Evolutionary conservation across 75 land plant genomes (phyloP).

Genomic region (Pinus albicaulis): DNA sequence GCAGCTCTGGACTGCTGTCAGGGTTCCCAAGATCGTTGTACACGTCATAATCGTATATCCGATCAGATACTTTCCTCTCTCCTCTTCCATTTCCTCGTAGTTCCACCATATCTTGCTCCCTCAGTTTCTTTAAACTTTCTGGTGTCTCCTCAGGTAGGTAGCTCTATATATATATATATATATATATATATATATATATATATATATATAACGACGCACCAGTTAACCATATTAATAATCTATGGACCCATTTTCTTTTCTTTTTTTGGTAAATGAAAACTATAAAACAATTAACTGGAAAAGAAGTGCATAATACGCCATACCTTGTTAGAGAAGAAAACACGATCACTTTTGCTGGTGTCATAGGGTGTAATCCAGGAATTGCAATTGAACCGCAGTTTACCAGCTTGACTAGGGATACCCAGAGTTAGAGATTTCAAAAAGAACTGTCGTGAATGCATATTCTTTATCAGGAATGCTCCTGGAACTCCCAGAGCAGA

Average conservation of each 20-base stretch:
- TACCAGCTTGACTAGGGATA: slow-evolving; percentile 22
- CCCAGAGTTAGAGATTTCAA: background rate
- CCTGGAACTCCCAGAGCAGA: slow-evolving; percentile 17
- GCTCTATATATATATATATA: too few relatives aligned
- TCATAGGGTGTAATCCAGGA: slow-evolving; percentile 71
- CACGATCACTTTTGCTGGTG: slow-evolving; percentile 44
- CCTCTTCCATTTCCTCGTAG: slow-evolving; percentile 63
- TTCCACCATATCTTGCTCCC: slow-evolving; percentile 41
- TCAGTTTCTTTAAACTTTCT: slow-evolving; percentile 17
- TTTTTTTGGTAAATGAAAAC: too few relatives aligned
- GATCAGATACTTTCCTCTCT: slow-evolving; percentile 39
- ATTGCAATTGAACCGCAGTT: slow-evolving; percentile 67
- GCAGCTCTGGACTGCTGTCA: slow-evolving; percentile 20
- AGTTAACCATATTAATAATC: too few relatives aligned
- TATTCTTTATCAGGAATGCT: slow-evolving; percentile 23
- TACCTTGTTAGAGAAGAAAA: slow-evolving; percentile 85
- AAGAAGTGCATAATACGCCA: background rate
- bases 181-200: too few relatives aligned
- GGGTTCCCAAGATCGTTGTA: slow-evolving; percentile 81
- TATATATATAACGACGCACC: background rate
- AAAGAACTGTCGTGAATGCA: slow-evolving; percentile 26
- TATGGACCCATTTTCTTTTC: too few relatives aligned
- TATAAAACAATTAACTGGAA: too few relatives aligned
- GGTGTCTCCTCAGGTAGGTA: slow-evolving; percentile 52
- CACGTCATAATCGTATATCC: slow-evolving; percentile 72